Conservation (phyloP, 352 stramenopile species). For the Pythium brassicae region DNA sequence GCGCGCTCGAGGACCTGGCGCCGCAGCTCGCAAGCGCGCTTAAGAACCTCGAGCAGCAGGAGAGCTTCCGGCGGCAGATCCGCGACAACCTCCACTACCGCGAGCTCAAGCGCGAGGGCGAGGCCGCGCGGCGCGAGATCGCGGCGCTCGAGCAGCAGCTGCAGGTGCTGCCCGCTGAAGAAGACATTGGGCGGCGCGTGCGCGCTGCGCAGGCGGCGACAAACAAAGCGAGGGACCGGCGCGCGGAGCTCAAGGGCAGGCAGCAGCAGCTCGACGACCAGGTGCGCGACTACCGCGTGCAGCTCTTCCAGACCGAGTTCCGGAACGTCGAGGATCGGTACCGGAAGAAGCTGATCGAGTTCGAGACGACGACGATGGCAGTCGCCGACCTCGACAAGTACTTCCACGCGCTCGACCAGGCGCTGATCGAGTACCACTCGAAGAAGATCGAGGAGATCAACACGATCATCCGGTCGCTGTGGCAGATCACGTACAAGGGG, state of each 20-base stretch:
- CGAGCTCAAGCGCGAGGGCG: conserved; percentile 40
- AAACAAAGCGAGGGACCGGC: conserved; percentile 24
- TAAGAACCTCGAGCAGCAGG: conserved; percentile 38
- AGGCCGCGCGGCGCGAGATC: conserved; percentile 30
- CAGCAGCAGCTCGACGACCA: conserved; percentile 49
- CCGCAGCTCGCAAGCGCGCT: conserved; percentile 41
- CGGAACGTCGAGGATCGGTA: conserved; percentile 93
- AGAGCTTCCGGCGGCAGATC: conserved; percentile 67
- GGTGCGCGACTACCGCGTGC: conserved; percentile 58
- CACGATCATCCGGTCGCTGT: conserved; percentile 97
- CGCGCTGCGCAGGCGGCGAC: conserved; percentile 24
- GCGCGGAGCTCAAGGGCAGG: conserved; percentile 39
- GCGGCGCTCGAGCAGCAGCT: conserved; percentile 42
- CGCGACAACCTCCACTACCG: conserved; percentile 78
- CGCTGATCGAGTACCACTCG: conserved; percentile 96
- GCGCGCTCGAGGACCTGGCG: conserved; percentile 38
- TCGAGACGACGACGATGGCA: conserved; percentile 94
- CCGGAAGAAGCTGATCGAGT: conserved; percentile 93
- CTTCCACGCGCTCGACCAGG: conserved; percentile 93
- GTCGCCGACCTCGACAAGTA: conserved; percentile 98
- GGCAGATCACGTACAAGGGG: conserved; percentile 98
- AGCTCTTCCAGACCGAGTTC: conserved; percentile 71
- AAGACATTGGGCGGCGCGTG: conserved; percentile 49
- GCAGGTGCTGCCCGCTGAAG: conserved; percentile 34
- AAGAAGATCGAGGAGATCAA: conserved; percentile 99